Evolutionary conservation across 2,329 filamentous ascomycete species (phyloP).

Genomic region (Cercospora sesami): DNA sequence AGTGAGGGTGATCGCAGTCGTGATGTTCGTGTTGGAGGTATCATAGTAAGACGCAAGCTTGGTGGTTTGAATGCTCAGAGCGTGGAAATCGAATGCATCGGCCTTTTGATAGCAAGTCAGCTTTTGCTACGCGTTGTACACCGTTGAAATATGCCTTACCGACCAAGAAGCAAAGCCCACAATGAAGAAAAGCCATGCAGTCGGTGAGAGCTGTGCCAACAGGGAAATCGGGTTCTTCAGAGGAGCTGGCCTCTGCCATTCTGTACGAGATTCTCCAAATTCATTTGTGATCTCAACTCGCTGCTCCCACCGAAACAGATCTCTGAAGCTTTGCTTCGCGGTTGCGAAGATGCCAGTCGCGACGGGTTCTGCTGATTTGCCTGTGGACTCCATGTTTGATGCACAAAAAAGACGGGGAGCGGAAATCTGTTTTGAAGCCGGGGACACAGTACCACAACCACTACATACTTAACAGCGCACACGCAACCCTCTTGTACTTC

Average conservation of each 20-base stretch:
- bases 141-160: not conserved
- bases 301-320: conserved; percentile 74
- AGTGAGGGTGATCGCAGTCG: conserved; percentile 73
- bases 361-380: conserved; percentile 62
- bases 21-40: conserved; percentile 66
- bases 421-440: not conserved
- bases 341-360: conserved; percentile 65
- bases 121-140: not conserved
- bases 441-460: conserved; percentile 2
- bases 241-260: conserved; percentile 67
- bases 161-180: conserved; percentile 72
- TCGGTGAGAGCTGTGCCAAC: conserved; percentile 61
- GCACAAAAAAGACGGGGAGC: not conserved
- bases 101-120: conserved; percentile 43
- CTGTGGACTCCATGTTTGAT: conserved; percentile 32
- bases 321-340: conserved; percentile 62
- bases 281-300: conserved; percentile 66
- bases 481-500: conserved; percentile 5
- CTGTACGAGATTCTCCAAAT: conserved; percentile 63
- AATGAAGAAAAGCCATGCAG: conserved; percentile 72
- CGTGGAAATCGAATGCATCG: conserved; percentile 82
- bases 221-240: conserved; percentile 71
- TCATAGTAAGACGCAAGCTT: conserved; percentile 64
- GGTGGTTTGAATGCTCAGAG: conserved; percentile 73
- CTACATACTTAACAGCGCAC: conserved; percentile 1